Evolutionary conservation across 768 basidiomycete species (phyloP).

Genomic region (Leucosporidium creatinivorum): DNA sequence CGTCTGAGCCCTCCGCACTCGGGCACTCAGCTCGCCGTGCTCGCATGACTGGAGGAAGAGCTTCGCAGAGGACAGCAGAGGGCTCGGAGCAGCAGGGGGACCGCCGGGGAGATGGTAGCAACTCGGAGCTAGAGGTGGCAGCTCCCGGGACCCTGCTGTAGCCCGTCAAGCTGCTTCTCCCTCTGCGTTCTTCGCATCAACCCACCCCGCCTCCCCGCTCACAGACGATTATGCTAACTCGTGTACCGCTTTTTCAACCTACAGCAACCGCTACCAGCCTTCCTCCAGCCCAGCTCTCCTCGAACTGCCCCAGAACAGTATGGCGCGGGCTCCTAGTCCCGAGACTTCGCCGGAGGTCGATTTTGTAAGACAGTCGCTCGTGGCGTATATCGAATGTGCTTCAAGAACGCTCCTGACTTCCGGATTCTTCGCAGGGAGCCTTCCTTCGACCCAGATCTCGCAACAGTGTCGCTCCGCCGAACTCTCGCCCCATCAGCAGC

Average conservation of each 20-base stretch:
- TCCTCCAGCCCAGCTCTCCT: too few relatives aligned
- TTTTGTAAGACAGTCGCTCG: neutral
- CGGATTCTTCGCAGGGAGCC: neutral
- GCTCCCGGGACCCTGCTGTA: too few relatives aligned
- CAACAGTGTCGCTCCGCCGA: neutral
- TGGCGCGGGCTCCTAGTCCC: too few relatives aligned
- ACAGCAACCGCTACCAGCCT: neutral
- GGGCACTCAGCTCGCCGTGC: neutral
- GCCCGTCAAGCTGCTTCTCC: too few relatives aligned
- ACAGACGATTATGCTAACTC: too few relatives aligned
- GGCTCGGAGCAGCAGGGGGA: too few relatives aligned
- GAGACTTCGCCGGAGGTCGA: slow-evolving; percentile 10
- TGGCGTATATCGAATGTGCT: neutral
- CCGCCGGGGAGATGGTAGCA: too few relatives aligned
- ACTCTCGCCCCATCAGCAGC: slow-evolving; percentile 7
- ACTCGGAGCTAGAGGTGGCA: too few relatives aligned
- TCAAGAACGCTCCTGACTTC: neutral
- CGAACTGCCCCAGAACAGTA: neutral
- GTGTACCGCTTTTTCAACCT: too few relatives aligned
- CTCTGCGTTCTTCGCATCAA: too few relatives aligned
- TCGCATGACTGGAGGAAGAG: neutral
- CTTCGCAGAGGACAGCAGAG: neutral
- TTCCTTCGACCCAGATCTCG: slow-evolving; percentile 13
- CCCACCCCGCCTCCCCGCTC: too few relatives aligned
- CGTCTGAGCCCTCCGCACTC: neutral